phyloP scores from a whole-genome alignment of 148 eudicot species.

The Gaultheria prostrata region DNA sequence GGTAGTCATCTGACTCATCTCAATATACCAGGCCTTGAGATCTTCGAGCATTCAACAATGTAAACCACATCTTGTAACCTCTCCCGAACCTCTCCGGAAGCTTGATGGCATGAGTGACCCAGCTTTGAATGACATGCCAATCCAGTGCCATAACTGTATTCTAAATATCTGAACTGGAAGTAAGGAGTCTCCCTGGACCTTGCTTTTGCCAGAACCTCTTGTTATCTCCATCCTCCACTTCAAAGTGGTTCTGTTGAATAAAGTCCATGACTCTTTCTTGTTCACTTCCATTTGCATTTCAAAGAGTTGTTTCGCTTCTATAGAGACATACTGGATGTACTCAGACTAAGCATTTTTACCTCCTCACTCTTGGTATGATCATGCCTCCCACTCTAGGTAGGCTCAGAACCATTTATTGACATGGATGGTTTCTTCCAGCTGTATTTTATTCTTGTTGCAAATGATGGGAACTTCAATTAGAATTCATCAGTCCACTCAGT shows the following conservation, averaged over 20 bases:
- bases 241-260: not conserved
- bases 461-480: not conserved
- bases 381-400: not conserved
- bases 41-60: not conserved
- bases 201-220: not conserved
- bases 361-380: not conserved
- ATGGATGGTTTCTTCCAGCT: not conserved
- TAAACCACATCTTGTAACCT: not conserved
- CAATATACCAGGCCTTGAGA: not conserved
- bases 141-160: not conserved
- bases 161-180: not conserved
- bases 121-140: not conserved
- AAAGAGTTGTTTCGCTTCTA: not conserved
- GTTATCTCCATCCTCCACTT: not conserved
- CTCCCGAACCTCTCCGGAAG: not conserved
- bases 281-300: not conserved
- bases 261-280: not conserved
- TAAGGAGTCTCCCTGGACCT: not conserved
- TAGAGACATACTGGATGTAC: not conserved
- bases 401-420: not conserved
- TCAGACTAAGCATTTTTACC: not conserved
- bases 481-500: not conserved
- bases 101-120: not conserved
- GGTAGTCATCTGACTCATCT: not conserved
- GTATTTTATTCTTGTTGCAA: not conserved